Conservation (phyloP, 495 filamentous ascomycete species). For the Podospora pseudocomata region DNA sequence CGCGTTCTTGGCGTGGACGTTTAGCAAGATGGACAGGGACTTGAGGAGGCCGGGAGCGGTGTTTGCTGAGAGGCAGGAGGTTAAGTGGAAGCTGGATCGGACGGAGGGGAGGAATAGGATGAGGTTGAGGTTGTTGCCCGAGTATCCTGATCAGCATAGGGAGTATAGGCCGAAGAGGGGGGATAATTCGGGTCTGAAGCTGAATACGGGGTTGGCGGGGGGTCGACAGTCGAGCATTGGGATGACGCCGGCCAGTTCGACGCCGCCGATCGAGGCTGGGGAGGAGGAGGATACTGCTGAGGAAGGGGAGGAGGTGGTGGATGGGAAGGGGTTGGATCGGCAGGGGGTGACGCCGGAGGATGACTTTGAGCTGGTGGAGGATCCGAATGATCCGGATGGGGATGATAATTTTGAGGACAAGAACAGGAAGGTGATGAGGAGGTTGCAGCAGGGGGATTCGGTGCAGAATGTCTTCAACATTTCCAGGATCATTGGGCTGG, state of each 20-base stretch:
- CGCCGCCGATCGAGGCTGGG: constrained; percentile 17
- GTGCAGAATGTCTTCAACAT: constrained; percentile 95
- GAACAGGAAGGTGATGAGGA: constrained; percentile 94
- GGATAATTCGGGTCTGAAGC: constrained; percentile 32
- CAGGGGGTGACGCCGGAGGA: constrained; percentile 61
- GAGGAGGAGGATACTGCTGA: constrained; percentile 24
- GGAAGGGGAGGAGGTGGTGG: constrained; percentile 22
- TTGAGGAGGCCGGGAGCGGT: constrained; percentile 74
- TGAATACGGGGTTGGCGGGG: constrained; percentile 39
- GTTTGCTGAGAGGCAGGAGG: constrained; percentile 59
- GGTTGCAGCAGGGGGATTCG: constrained; percentile 82
- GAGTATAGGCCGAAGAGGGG: constrained; percentile 86
- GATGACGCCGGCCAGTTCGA: constrained; percentile 17
- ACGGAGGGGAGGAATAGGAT: constrained; percentile 95
- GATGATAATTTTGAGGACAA: constrained; percentile 92
- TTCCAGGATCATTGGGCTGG: constrained; percentile 86
- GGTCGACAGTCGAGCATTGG: constrained; percentile 14
- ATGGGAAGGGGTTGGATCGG: constrained; percentile 14
- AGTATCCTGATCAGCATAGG: constrained; percentile 61
- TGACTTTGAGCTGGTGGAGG: constrained; percentile 89
- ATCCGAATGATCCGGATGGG: constrained; percentile 70
- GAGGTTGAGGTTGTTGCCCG: constrained; percentile 79
- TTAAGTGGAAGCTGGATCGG: constrained; percentile 87
- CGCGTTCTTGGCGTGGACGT: constrained; percentile 66
- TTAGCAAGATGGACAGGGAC: constrained; percentile 68